Percentiles rank a stretch among this genome's conserved stretches.
Evolutionary conservation across 345 rosid genomes (phyloP).

Genomic region (Excoecaria cochinchinensis): DNA sequence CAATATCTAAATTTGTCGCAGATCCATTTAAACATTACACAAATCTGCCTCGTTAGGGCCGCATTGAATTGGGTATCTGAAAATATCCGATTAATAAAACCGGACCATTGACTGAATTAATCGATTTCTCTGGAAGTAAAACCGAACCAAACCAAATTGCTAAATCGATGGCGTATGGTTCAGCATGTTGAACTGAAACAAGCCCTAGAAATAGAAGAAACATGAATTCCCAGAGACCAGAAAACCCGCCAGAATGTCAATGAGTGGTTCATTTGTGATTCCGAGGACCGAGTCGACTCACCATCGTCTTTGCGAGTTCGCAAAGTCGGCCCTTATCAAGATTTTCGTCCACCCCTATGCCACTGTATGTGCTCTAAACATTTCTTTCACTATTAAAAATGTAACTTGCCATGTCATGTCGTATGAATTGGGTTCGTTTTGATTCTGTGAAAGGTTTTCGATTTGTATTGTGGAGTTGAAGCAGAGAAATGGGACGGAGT

Average conservation of each 20-base stretch:
- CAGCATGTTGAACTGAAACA: too few relatives aligned
- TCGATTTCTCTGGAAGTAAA: too few relatives aligned
- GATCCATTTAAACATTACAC: too few relatives aligned
- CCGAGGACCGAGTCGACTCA: constrained; percentile 67
- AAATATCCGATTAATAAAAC: too few relatives aligned
- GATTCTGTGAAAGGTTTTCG: constrained; percentile 57
- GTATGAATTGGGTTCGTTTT: not conserved
- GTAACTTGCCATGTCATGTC: not conserved
- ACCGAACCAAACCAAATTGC: too few relatives aligned
- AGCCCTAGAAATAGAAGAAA: too few relatives aligned
- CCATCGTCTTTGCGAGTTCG: constrained; percentile 82
- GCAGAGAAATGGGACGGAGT: constrained; percentile 77
- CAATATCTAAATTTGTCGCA: too few relatives aligned
- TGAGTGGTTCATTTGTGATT: constrained; percentile 1
- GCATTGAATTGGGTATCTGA: too few relatives aligned
- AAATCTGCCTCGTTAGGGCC: too few relatives aligned
- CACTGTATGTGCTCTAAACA: constrained; percentile 41
- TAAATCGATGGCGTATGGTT: too few relatives aligned
- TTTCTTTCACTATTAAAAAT: not conserved
- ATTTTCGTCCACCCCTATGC: constrained; percentile 90
- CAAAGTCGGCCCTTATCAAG: constrained; percentile 72
- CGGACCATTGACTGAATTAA: too few relatives aligned
- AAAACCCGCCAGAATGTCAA: not conserved
- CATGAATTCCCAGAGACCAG: not conserved
- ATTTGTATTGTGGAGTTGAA: constrained; percentile 79